Evolutionary conservation across 2,329 filamentous ascomycete genomes (phyloP), one percentile per base, ranked within the genome.

Genomic region (Amauroascus niger): DNA sequence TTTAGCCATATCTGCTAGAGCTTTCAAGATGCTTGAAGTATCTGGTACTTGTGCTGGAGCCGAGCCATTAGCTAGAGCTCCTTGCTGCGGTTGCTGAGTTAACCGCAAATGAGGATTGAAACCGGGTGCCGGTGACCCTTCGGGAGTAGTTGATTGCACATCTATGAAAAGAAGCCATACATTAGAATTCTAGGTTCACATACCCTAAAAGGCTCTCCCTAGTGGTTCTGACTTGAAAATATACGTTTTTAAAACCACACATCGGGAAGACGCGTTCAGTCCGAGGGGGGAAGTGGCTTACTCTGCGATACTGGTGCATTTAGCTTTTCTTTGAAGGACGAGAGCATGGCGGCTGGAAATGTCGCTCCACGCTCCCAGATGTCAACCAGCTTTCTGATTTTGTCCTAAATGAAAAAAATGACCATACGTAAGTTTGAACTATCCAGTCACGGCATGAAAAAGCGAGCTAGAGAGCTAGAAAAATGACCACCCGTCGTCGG

Each of bases 291-390:
- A 60, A 61, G 76, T 57, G 18, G 69, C 84, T 77, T 87, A 89
- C 85, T 82, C 66, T 79, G 76, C 61, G 75, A 69, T 55, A 75
- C 67, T 48, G 79, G 74, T 57, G 81, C 77, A 59, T 78, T 84
- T 63, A 95, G 70, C 70, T 87, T 90, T 66, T 87, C 79, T 72
- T 88, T 91, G 78, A 95, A 95, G 35, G 81, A 81, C n/a, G 74
- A 69, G 63, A 98, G 80, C 81, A 95, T 84, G 52, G 83, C 71
- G 40, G 78, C 69, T 24, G 93, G 89, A 70, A 98, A 97, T 20
- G 90, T 97, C 67, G 86, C 84, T 60, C 88, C 88, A 66, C 93
- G 93, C 69, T 96, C 90, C 93, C 93, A 98, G 62, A 98, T 98
- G 68, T 95, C 90, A 73, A 97, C 77, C 63, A 98, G 80, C 70